phyloP scores from a whole-genome alignment of 1,284 basidiomycete species.

The Xerocomus cyaneibrunnescens region DNA sequence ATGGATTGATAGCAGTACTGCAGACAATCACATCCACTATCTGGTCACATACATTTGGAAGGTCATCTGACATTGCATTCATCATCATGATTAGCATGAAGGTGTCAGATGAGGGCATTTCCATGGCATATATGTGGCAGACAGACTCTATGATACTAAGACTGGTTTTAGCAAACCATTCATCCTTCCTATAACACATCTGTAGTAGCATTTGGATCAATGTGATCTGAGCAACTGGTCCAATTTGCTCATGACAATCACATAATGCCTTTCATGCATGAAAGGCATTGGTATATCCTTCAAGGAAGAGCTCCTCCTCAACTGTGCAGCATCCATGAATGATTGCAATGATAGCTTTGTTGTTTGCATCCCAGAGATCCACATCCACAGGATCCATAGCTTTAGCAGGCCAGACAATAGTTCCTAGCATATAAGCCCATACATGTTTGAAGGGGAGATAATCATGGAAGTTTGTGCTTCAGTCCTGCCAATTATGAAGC shows the following conservation, averaged over 20 bases:
- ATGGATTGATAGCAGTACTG: not conserved
- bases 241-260: not conserved
- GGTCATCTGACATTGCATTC: not conserved
- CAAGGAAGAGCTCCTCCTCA: not conserved
- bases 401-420: not conserved
- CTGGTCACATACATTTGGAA: not conserved
- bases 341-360: not conserved
- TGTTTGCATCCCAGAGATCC: not conserved
- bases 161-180: not conserved
- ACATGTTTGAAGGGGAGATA: not conserved
- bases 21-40: not conserved
- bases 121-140: not conserved
- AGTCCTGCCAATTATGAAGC: not conserved
- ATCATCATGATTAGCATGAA: not conserved
- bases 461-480: too few species aligned
- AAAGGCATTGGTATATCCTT: not conserved
- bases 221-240: not conserved
- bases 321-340: not conserved
- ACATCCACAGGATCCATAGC: not conserved
- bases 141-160: not conserved
- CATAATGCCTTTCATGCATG: not conserved
- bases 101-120: not conserved
- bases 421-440: not conserved
- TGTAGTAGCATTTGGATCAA: not conserved
- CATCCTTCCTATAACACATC: not conserved